Base-by-base conservation (phyloP, 2,329 filamentous ascomycete species). In the Aaosphaeria pasadenensis region DNA sequence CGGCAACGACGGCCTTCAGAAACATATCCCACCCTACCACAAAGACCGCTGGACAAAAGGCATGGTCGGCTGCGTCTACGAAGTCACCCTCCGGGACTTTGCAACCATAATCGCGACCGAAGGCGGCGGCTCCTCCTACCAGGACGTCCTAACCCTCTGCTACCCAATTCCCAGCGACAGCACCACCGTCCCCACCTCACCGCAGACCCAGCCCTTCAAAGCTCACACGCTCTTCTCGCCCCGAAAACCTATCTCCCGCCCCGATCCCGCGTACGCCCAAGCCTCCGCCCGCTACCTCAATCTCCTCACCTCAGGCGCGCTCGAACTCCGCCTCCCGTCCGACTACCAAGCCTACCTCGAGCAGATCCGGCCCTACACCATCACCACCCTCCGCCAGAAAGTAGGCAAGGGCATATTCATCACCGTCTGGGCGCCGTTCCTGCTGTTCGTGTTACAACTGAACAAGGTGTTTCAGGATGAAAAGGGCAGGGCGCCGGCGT, bases 31-130 rank as follows among this genome's bases (percentile, higher is more conserved):
- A 59, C 9, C 33, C 9, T 79, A 80, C 55, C 74, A 80, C 58
- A 81, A 82, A 59, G 74, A 80, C 45, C 74, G 73, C 46, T 95
- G 90, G 91, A 75, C 84, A 54, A 91, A 91, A 62, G 89, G 89
- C 4, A 79, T 99, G 2, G 82, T 96, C 38, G 94, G 94, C 28
- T 90, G 96, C 11, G 94, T 97, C 4, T 99, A 99, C 74, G 91
- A 97, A 73, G 89, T 97, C 30, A 96, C 91, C 1, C 74, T 79
- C 13, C 71, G 80, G 39, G 94, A 99, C 73, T 99, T 89, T 66
- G 80, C 85, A 5, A 87, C 82, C 50, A 96, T 99, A 58, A 86
- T 97, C 51, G 86, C 86, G 5, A 96, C 91, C 5, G 94, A 99
- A 69, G 92, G 92, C 44, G 91, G 89, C 31, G 91, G 91, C 13